Percentiles rank a stretch among this genome's conserved stretches.
Conservation (phyloP, 371 early-diverging fungal genomes). For the Ordospora colligata region DNA sequence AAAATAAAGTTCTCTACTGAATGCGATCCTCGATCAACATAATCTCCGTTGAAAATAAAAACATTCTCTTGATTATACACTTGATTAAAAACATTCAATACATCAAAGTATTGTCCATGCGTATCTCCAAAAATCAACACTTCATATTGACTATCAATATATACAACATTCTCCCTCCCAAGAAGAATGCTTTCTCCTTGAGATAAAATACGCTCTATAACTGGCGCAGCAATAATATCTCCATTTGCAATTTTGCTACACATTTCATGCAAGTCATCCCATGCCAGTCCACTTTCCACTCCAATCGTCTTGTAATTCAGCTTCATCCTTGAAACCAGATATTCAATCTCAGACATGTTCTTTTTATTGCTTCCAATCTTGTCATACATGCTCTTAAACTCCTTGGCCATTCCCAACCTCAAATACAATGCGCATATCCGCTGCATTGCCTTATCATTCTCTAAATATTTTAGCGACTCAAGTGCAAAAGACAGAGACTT, state of each 20-base stretch:
- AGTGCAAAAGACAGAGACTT: neutral
- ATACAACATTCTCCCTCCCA: constrained; percentile 1
- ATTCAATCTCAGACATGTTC: neutral
- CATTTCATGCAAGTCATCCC: neutral
- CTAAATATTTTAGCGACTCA: neutral
- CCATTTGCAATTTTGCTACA: neutral
- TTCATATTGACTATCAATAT: neutral
- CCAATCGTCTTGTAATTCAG: neutral
- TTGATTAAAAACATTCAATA: constrained; percentile 37
- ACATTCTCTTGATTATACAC: constrained; percentile 41
- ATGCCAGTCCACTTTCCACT: neutral
- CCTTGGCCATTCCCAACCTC: neutral
- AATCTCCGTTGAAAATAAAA: constrained; percentile 75
- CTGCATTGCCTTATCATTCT: neutral
- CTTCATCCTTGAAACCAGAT: neutral
- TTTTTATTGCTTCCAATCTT: neutral
- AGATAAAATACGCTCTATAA: neutral
- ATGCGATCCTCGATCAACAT: constrained; percentile 89
- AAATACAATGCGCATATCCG: neutral
- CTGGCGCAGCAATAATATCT: neutral
- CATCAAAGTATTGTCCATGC: constrained; percentile 86
- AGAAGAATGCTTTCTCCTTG: neutral
- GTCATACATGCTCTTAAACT: neutral
- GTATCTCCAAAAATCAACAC: constrained; percentile 76
- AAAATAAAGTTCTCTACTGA: constrained; percentile 82